Evolutionary conservation across 768 basidiomycete genomes (phyloP), one percentile per base, ranked within the genome.

Genomic region (Imleria badia): DNA sequence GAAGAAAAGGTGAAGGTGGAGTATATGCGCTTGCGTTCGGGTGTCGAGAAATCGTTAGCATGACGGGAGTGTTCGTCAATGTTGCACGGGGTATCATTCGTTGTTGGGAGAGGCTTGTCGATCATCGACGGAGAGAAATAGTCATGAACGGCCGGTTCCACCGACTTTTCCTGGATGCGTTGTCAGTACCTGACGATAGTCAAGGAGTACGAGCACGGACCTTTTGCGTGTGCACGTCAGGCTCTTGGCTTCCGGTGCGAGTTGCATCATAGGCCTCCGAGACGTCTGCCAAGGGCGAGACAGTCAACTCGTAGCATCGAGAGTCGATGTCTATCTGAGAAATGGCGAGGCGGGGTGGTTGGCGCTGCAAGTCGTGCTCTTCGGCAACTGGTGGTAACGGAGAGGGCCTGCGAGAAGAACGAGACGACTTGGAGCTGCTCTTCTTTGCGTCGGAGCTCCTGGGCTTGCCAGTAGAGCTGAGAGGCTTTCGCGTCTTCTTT

Each of bases 231-330:
- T 72, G 72, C 49, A 75, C 72, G 60, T 77, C 78, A 30, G 76
- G 72, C 52, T 69, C 69, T 52, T 73, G 71, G 43, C 73, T 70
- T 20, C 71, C 69, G 30, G 73, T 62, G 26, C 67, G 68, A 19
- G 72, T 59, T 29, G 73, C 71, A 45, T 85, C 84, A 64, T 87
- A 89, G 0, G 89, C 89, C 56, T 80, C 75, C 39, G 78, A 86
- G 45, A 91, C 83, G 68, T 91, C 89, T 35, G 89, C 89, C 60
- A 91, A 70, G 41, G 89, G 89, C 63, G 80, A 75, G 59, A 91
- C 89, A 6, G 89, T 91, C 59, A 91, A 66, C 62, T 89, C 89
- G 64, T 90, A 89, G 72, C 89, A 90, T 46, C 80, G 81, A n/a
- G 89, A 82, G 62, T 89, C 83, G 48, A 86, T 83, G 39, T 76